Base-by-base conservation (phyloP, 768 basidiomycete genomes). In the Trametes cubensis region DNA sequence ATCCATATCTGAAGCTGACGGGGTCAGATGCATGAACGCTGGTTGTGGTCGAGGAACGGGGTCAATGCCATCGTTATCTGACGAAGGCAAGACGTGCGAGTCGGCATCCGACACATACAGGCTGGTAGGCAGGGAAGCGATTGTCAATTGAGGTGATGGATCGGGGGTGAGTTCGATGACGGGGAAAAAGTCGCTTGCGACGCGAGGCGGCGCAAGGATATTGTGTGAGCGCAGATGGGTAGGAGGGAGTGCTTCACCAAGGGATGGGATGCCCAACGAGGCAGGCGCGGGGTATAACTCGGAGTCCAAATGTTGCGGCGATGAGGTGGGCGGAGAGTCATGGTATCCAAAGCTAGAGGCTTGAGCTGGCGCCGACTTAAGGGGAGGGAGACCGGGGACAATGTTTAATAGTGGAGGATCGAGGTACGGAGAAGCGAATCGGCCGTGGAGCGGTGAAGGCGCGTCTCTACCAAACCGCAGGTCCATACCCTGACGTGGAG, bases 31-130 rank as follows among this genome's bases (percentile, higher is more conserved):
- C 4, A 40, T 26, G n/a, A 44, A 42, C 28, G 18, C 20, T 15
- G 11, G 46, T 4, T 25, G 63, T 14, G 39, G 18, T 28, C 26
- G 38, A 4, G 47, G 62, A 17, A 51, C n/a, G 21, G 44, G 28
- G 18, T 44, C 54, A 3, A 51, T 61, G 10, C 67, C 58, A 5
- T 44, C 49, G 28, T 20, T 17, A 10, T 45, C 58, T 2, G 41
- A 21, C 5, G 68, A 38, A 38, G 71, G 71, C 8, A 72, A 61
- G 14, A 69, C 58, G 14, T 67, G 65, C 2, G 71, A 72, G 49
- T 72, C 71, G 4, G 58, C 57, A 30, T 61, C 52, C n/a, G 47
- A 56, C 23, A 60, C 26, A 46, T 41, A 44, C 58, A 61, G 20
- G 54, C 42, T 39, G 39, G 54, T 30, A 48, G 53, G 21, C 47